These are phyloP conservation scores for Colletotrichum sp. DNA, from an alignment of 2,329 filamentous ascomycete genomes.

Conservation along the genomic window DNA sequence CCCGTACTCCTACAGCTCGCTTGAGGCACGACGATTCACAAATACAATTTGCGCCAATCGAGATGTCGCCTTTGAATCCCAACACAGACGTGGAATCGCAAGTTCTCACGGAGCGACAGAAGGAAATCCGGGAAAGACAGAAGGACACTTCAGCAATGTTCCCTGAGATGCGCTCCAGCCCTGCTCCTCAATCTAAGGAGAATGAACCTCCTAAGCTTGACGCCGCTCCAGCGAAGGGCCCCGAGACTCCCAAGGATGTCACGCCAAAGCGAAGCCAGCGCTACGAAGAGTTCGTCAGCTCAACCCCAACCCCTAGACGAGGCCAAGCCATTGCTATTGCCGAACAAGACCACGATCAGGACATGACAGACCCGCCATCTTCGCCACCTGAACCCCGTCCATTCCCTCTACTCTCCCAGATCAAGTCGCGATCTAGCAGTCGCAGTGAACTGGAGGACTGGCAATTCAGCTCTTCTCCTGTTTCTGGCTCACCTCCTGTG, in stretches of 20 bases:
- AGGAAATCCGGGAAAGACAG: conserved; percentile 77
- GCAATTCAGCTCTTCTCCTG: conserved; percentile 61
- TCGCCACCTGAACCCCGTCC: conserved; percentile 62
- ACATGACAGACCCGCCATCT: conserved; percentile 59
- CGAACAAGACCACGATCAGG: conserved; percentile 43
- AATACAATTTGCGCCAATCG: conserved; percentile 75
- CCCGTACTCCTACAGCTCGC: conserved; percentile 46
- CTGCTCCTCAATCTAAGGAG: conserved; percentile 26
- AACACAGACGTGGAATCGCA: conserved; percentile 67
- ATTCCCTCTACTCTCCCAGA: conserved; percentile 57
- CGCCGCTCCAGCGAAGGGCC: conserved; percentile 6
- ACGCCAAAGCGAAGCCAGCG: conserved; percentile 51
- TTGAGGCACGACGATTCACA: conserved; percentile 83
- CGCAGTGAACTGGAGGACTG: conserved; percentile 49
- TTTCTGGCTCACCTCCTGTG: conserved; percentile 53
- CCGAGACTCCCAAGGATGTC: conserved; percentile 32
- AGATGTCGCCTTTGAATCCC: conserved; percentile 56
- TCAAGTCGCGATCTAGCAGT: conserved; percentile 52
- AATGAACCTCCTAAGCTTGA: not conserved
- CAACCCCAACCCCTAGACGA: conserved; percentile 65
- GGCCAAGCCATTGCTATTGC: conserved; percentile 55
- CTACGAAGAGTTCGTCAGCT: conserved; percentile 59
- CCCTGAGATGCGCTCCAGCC: conserved; percentile 67
- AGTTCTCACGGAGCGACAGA: conserved; percentile 78
- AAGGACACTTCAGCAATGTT: conserved; percentile 69